A percentile compares a stretch with the other conserved stretches of the same genome.
phyloP scores from a whole-genome alignment of 208 protist genomes.

The Herpetomonas tarakana region DNA sequence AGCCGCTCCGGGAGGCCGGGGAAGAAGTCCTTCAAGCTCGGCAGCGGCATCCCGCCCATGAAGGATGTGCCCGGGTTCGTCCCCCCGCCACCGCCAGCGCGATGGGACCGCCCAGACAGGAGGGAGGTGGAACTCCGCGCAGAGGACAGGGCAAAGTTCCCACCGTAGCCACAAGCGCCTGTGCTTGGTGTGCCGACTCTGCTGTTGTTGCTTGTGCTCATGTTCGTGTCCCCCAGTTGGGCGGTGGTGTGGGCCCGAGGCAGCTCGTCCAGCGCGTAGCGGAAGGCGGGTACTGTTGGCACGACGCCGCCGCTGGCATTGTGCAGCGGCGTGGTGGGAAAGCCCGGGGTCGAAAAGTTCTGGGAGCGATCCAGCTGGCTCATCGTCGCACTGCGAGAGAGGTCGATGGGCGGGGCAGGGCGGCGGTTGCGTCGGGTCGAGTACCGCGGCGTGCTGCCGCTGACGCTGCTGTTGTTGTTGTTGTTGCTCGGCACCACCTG shows the following conservation, averaged over 20 bases:
- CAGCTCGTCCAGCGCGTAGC: not conserved
- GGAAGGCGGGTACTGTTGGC: not conserved
- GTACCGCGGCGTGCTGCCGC: too few relatives aligned
- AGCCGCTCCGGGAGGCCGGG: slow-evolving; percentile 36
- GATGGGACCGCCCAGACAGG: slow-evolving; percentile 19
- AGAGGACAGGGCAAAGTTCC: slow-evolving; percentile 15
- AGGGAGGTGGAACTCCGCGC: slow-evolving; percentile 13
- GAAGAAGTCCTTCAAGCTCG: slow-evolving; percentile 37
- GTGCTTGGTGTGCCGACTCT: slow-evolving; percentile 7
- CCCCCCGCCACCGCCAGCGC: too few relatives aligned
- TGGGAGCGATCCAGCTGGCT: too few relatives aligned
- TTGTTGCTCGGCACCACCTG: too few relatives aligned
- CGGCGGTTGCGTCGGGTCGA: too few relatives aligned
- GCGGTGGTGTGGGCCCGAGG: not conserved
- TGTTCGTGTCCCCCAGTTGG: not conserved
- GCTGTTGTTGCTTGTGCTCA: not conserved
- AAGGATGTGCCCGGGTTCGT: too few relatives aligned
- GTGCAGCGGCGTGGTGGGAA: too few relatives aligned
- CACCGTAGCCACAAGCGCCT: slow-evolving; percentile 18
- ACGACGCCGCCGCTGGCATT: not conserved
- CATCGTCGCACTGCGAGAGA: too few relatives aligned
- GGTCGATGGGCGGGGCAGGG: too few relatives aligned
- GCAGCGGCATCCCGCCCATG: slow-evolving; percentile 11
- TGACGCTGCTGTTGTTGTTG: too few relatives aligned
- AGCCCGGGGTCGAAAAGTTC: too few relatives aligned